Conservation (phyloP, 164 flowering plant genomes). For the Liquidambar formosana region DNA sequence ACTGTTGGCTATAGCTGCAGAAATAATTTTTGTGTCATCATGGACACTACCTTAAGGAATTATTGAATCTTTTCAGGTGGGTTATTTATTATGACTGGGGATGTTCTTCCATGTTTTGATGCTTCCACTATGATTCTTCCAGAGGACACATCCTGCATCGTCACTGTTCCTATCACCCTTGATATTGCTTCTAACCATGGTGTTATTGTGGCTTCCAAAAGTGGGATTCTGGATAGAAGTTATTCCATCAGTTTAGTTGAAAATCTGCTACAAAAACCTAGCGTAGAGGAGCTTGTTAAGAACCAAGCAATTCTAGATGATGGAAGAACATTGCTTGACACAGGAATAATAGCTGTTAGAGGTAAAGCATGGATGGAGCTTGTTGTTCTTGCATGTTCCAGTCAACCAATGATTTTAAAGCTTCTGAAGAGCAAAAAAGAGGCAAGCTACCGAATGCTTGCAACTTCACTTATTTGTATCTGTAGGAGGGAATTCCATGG, state of each 20-base stretch:
- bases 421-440: conserved; percentile 69
- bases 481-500: neutral
- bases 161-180: conserved; percentile 95
- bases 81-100: conserved; percentile 96
- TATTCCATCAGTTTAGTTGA: conserved; percentile 63
- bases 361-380: conserved; percentile 95
- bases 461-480: neutral
- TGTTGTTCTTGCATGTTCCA: conserved; percentile 62
- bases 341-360: conserved; percentile 90
- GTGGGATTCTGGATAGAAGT: conserved; percentile 28
- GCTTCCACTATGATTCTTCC: conserved; percentile 82
- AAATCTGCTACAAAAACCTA: conserved; percentile 92
- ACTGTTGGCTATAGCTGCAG: neutral
- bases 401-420: conserved; percentile 64
- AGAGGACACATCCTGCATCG: conserved; percentile 76
- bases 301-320: conserved; percentile 77
- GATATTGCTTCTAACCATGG: conserved; percentile 98
- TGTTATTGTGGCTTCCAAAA: conserved; percentile 82
- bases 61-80: conserved; percentile 64
- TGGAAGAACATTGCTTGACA: conserved; percentile 96
- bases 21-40: neutral
- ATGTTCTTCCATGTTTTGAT: conserved; percentile 98
- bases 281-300: conserved; percentile 63
- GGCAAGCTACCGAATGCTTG: conserved; percentile 43
- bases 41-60: neutral